Conservation (phyloP, 345 rosid genomes). For the Brassica carinata region DNA sequence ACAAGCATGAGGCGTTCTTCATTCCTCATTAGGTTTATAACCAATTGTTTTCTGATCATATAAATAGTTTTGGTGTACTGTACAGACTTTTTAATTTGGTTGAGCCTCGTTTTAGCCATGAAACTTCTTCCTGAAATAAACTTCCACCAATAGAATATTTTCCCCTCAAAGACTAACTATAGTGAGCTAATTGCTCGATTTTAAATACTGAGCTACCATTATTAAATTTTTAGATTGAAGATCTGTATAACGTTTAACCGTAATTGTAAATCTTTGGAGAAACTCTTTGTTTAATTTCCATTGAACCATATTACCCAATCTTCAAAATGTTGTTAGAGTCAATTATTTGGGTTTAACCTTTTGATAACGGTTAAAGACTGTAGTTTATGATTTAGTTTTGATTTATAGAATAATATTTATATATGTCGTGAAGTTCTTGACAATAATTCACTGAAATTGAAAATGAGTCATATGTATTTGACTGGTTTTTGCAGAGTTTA, state of each 20-base stretch:
- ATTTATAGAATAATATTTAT: neutral
- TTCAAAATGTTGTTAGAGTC: neutral
- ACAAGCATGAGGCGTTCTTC: slow-evolving; percentile 8
- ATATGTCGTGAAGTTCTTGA: neutral
- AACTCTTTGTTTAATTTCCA: neutral
- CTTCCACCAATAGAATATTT: neutral
- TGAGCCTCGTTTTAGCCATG: neutral
- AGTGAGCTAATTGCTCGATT: neutral
- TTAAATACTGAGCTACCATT: neutral
- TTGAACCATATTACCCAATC: neutral
- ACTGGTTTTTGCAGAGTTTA: too few species aligned
- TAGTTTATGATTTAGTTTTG: neutral
- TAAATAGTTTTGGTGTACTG: neutral
- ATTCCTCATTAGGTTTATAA: slow-evolving; percentile 9
- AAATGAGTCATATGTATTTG: too few species aligned
- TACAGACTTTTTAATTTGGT: neutral
- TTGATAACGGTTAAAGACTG: neutral
- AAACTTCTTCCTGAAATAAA: neutral
- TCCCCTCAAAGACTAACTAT: neutral
- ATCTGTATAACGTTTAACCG: neutral
- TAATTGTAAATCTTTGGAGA: neutral
- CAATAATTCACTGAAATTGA: too few species aligned
- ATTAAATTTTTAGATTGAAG: too few species aligned
- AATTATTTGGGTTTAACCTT: neutral
- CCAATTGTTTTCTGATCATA: neutral